phyloP scores from a whole-genome alignment of 177 flowering plant genomes.

The Vitis hybrid region DNA sequence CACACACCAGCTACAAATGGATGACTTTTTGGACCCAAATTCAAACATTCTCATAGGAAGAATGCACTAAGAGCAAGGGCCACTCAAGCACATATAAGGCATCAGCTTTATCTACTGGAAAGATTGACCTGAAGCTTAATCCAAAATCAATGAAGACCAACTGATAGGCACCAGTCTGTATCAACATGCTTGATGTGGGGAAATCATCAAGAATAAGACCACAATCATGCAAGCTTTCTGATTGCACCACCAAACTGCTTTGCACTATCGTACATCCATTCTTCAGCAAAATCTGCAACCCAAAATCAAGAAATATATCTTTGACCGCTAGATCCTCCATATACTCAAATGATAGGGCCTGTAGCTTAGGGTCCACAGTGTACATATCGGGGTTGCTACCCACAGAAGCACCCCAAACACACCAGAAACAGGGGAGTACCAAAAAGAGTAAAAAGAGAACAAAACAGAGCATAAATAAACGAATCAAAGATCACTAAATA shows the following conservation, averaged over 20 bases:
- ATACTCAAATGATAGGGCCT: constrained; percentile 75
- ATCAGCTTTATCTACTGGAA: constrained; percentile 98
- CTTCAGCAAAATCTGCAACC: constrained; percentile 58
- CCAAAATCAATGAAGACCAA: constrained; percentile 97
- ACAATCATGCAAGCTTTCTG: constrained; percentile 88
- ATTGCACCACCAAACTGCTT: constrained; percentile 81
- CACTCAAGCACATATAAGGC: constrained; percentile 93
- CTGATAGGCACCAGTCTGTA: constrained; percentile 59
- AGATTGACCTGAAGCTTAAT: constrained; percentile 86
- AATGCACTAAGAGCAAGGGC: constrained; percentile 94
- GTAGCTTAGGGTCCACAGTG: constrained; percentile 60
- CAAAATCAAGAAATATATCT: constrained; percentile 79
- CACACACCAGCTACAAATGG: no score
- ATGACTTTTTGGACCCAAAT: no score
- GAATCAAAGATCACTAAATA: no score
- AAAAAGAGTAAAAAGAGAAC: no score
- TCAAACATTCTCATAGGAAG: constrained; percentile 82
- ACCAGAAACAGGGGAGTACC: no score
- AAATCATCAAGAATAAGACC: constrained; percentile 94
- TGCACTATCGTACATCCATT: constrained; percentile 67
- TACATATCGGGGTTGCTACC: constrained; percentile 79
- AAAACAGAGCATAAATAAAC: no score
- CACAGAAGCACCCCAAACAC: constrained; percentile 39
- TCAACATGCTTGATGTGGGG: constrained; percentile 93
- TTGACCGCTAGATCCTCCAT: constrained; percentile 85